These are phyloP conservation scores for Priceomyces castillae DNA, from an alignment of 805 yeast species.

Conservation along the genomic window DNA sequence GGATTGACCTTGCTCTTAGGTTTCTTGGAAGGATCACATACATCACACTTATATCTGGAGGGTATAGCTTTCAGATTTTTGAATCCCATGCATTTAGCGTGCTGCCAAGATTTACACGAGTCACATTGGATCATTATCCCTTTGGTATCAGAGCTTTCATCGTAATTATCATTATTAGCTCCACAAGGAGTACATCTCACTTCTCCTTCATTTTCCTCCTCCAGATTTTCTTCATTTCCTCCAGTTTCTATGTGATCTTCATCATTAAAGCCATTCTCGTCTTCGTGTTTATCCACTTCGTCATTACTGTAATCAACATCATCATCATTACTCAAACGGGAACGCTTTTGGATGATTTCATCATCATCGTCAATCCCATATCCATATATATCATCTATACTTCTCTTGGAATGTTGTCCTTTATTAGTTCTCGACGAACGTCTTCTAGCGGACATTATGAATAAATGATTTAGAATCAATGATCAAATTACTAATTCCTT, in stretches of 20 bases:
- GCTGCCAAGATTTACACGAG: slow-evolving; percentile 69
- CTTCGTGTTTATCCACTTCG: slow-evolving; percentile 14
- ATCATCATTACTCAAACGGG: slow-evolving; percentile 2
- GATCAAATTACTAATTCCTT: not conserved
- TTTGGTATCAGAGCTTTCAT: slow-evolving; percentile 51
- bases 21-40: slow-evolving; percentile 32
- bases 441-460: slow-evolving; percentile 16
- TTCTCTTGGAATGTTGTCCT: slow-evolving; percentile 37
- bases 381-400: slow-evolving; percentile 18
- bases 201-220: slow-evolving; percentile 37
- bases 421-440: slow-evolving; percentile 38
- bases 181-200: slow-evolving; percentile 65
- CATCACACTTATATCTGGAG: slow-evolving; percentile 49
- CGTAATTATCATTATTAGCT: slow-evolving; percentile 53
- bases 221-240: slow-evolving; percentile 11
- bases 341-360: slow-evolving; percentile 1
- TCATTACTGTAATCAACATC: slow-evolving; percentile 16
- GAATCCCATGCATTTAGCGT: slow-evolving; percentile 59
- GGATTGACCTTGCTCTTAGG: slow-evolving; percentile 7
- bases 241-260: slow-evolving; percentile 7
- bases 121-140: slow-evolving; percentile 69
- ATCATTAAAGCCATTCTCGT: slow-evolving; percentile 3
- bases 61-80: slow-evolving; percentile 40
- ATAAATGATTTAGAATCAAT: not conserved
- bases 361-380: slow-evolving; percentile 6